These are phyloP conservation scores for Sphagnum fallax DNA, from an alignment of 228 moss, liverwort and hornwort genomes.

Conservation along the genomic window DNA sequence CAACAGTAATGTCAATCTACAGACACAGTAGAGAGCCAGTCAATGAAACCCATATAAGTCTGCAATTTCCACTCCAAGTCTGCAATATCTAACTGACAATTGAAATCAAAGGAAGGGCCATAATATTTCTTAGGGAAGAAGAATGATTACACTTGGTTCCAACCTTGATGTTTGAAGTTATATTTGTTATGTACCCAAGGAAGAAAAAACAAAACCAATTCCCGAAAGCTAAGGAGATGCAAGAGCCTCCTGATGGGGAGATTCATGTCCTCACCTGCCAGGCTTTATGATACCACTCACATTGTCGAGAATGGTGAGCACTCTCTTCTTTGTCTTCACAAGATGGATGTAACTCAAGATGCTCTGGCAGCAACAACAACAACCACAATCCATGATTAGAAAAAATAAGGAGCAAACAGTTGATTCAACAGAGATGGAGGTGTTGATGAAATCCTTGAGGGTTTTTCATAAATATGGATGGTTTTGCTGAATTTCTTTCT, in stretches of 20 bases:
- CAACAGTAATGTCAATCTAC: conserved; percentile 40
- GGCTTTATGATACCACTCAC: conserved; percentile 17
- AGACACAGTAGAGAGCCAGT: neutral
- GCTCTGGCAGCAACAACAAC: neutral
- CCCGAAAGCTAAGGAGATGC: too few species aligned
- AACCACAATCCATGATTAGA: neutral
- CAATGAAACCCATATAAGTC: neutral
- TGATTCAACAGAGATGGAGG: conserved; percentile 1
- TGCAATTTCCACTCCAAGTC: neutral
- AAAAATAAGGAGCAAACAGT: neutral
- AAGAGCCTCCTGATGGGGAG: too few species aligned
- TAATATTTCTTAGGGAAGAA: too few species aligned
- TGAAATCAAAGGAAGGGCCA: too few species aligned
- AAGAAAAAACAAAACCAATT: neutral
- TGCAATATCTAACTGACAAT: neutral
- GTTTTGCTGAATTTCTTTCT: too few species aligned
- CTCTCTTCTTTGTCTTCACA: conserved; percentile 8
- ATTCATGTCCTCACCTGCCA: conserved; percentile 2
- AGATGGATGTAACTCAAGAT: conserved; percentile 1
- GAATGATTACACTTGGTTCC: too few species aligned
- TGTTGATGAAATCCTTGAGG: too few species aligned
- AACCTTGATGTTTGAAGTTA: neutral
- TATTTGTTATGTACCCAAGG: neutral
- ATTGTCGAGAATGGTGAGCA: conserved; percentile 11
- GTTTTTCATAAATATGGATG: too few species aligned